A percentile compares a stretch with the other conserved stretches of the same genome.
Conservation (phyloP, 306 rosid species). For the Castanospermum australe region DNA sequence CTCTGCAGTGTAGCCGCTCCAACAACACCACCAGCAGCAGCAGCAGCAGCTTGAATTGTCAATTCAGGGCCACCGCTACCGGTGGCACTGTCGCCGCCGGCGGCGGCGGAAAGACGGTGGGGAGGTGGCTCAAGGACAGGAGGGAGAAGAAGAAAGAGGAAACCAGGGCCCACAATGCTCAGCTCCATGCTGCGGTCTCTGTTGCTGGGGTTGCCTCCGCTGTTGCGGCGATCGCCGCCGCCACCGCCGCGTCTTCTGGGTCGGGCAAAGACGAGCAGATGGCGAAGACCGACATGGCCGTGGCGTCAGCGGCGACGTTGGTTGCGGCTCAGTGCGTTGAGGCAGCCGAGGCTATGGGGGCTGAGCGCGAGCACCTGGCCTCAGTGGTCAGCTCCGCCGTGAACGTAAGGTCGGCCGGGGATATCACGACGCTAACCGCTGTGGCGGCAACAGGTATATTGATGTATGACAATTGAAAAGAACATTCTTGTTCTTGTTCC, state of each 20-base stretch:
- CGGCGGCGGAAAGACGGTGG: slow-evolving; percentile 75
- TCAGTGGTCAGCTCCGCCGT: slow-evolving; percentile 92
- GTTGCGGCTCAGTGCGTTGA: slow-evolving; percentile 97
- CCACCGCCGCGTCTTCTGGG: slow-evolving; percentile 72
- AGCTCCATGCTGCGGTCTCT: slow-evolving; percentile 90
- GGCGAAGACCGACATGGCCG: slow-evolving; percentile 83
- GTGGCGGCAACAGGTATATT: slow-evolving; percentile 80
- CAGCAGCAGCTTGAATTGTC: slow-evolving; percentile 31
- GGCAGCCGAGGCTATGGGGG: slow-evolving; percentile 96
- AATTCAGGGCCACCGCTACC: slow-evolving; percentile 39
- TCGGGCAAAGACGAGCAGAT: slow-evolving; percentile 66
- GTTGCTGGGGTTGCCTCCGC: slow-evolving; percentile 97
- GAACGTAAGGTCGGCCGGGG: slow-evolving; percentile 82
- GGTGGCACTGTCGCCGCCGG: slow-evolving; percentile 24
- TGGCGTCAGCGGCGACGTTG: slow-evolving; percentile 90
- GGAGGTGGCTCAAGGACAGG: slow-evolving; percentile 98
- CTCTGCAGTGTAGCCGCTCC: slow-evolving; percentile 64
- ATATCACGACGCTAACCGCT: slow-evolving; percentile 83
- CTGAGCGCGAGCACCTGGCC: slow-evolving; percentile 88
- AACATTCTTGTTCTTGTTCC: neutral
- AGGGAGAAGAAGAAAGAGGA: slow-evolving; percentile 97
- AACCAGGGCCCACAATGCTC: slow-evolving; percentile 87
- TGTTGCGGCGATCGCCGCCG: slow-evolving; percentile 82
- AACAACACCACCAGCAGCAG: slow-evolving; percentile 35
- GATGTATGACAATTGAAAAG: neutral